Base-by-base conservation (phyloP, 2,329 filamentous ascomycete species). In the Tolypocladium endophyticum region DNA sequence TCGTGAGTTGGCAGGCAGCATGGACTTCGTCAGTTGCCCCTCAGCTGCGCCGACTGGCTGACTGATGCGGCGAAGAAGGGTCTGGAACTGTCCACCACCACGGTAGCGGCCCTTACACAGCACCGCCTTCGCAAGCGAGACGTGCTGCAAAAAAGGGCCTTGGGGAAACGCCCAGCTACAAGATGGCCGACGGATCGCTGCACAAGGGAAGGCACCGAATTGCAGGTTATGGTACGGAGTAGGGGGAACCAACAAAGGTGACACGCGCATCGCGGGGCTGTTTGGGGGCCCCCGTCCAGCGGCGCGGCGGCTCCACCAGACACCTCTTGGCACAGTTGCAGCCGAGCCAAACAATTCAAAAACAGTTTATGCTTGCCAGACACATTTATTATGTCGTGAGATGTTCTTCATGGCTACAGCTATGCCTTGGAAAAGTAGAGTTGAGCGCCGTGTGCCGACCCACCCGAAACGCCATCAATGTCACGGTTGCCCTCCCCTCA, bases 81-180 rank as follows among this genome's bases (percentile, higher is more conserved):
- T 71, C 70, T 72, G 66, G 70, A 72, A 72, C 61, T 62, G 66
- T 67, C 70, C 60, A 57, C 61, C 50, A n/a, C 28, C 30, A 35
- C 53, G 30, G 11, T 52, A 28, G 35, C 57, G 28, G 50, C 25
- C 52, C 39, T 50, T 50, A 53, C 58, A 33, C 39, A 39, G n/a
- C 39, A 43, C 33, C 8, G 11, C 36, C 14, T 45, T 33, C 36
- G 8, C 25, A 8, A n/a, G 18, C 38, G 23, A 45, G 35, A 8
- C 4, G 33, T 12, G 50, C 20, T 36, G 20, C 50, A 14, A 35
- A 23, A 53, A 20, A 20, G 20, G 5, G 9, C 18, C 5, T 18
- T 33, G 7, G 6, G 4, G 9, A 5, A 57, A 45, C 12, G 28
- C 28, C 9, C 11, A 47, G 33, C 20, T 11, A 41, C 20, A 45